Evolutionary conservation across 208 protist species (phyloP), one percentile per base, ranked within the genome.

Genomic region (Vickermania ingenoplastis): DNA sequence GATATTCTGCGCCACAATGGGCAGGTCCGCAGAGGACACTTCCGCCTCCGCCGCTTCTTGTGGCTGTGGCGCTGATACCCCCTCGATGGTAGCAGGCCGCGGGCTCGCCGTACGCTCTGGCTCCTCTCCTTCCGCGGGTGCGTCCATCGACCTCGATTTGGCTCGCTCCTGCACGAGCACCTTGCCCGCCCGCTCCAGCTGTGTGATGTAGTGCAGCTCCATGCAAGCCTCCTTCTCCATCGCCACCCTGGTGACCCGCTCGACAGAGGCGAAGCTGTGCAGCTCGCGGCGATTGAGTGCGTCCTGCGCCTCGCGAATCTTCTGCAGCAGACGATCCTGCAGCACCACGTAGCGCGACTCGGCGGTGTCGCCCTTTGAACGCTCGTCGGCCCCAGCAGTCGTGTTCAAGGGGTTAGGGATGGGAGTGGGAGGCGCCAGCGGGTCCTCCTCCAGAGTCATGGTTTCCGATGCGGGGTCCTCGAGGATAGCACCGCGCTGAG

Each of bases 251-350:
- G 48, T 11, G n/a, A 5, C 26, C 17, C 3, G 21, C 30, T 68
- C 63, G 7, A 31, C 5, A 14, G 41, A 57, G 3, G 49, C 50
- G 3, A 69, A 2, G 41, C 0, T n/a, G 29, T 59, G 58, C 23
- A 63, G 1, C 14, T 57, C 49, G 50, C 28, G 49, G 22, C n/a
- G 24, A 13, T 26, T 21, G 14, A 66, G 31, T n/a, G 17, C 53
- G 11, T 66, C 31, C 53, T 66, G 45, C n/a, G 54, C 3, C 3
- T 55, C 3, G 17, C 24, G 1, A 49, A 66, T 22, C 28, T 49
- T 27, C 21, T 36, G n/a, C 23, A 41, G 36, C 22, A 69, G 29
- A 17, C 17, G 36, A 17, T 45, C 17, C 36, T 45, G 36, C 36
- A 45, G 17, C 11, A n/a, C 36, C 17, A 17, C 17, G 36, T 17